Evolutionary conservation across 2,329 filamentous ascomycete genomes (phyloP).

Genomic region (Clathrospora elynae): DNA sequence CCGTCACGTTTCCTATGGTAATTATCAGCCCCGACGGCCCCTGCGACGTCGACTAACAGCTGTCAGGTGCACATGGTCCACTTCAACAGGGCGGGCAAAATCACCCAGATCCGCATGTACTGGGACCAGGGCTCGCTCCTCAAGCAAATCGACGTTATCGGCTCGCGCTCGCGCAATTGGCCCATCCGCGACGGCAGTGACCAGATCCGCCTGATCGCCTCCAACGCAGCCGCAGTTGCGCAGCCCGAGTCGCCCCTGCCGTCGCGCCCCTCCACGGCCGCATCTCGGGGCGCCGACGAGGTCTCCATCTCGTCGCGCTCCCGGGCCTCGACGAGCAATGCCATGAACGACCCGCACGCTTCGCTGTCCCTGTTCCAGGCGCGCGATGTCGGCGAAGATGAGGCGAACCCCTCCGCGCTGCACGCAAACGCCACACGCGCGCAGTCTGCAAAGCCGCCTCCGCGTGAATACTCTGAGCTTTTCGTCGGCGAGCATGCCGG

Average conservation of each 20-base stretch:
- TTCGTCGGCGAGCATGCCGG: conserved; percentile 58
- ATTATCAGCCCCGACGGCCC: conserved; percentile 4
- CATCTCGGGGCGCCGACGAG: conserved; percentile 40
- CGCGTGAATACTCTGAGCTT: conserved; percentile 72
- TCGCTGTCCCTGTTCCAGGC: conserved; percentile 76
- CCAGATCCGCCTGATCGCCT: conserved; percentile 76
- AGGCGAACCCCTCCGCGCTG: conserved; percentile 53
- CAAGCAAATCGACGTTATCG: conserved; percentile 93
- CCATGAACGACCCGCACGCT: conserved; percentile 60
- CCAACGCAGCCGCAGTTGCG: conserved; percentile 56
- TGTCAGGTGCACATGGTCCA: conserved; percentile 73
- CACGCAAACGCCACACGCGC: conserved; percentile 63
- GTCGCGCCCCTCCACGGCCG: conserved; percentile 43
- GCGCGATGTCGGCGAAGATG: conserved; percentile 64
- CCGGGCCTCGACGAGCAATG: conserved; percentile 45
- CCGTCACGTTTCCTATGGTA: conserved; percentile 81
- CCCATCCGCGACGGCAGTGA: conserved; percentile 87
- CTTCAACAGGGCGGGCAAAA: conserved; percentile 77
- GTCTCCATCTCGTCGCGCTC: conserved; percentile 48
- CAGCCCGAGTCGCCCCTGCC: conserved; percentile 37
- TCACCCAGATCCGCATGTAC: conserved; percentile 82
- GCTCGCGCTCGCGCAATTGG: conserved; percentile 88
- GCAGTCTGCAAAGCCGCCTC: conserved; percentile 71
- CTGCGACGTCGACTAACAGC: conserved; percentile 15
- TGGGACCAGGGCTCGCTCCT: conserved; percentile 96